These are phyloP conservation scores for Moelleriella libera DNA, from an alignment of 2,329 filamentous ascomycete genomes.

Conservation along the genomic window DNA sequence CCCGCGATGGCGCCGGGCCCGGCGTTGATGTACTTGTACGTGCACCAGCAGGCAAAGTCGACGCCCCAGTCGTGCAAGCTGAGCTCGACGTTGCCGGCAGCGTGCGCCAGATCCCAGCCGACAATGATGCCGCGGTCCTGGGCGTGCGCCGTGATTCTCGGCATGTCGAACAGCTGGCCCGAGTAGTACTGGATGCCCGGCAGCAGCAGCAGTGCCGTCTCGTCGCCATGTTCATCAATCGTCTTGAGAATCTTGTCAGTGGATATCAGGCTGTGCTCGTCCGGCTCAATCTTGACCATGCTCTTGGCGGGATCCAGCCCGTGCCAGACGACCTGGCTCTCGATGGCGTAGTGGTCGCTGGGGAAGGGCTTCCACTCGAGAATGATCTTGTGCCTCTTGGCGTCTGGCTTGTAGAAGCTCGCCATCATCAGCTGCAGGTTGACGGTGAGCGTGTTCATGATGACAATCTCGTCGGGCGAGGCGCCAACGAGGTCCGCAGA, in stretches of 20 bases:
- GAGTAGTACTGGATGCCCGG: conserved; percentile 89
- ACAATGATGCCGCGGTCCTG: conserved; percentile 56
- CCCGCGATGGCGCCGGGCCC: conserved; percentile 73
- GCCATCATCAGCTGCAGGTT: conserved; percentile 76
- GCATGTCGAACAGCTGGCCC: conserved; percentile 76
- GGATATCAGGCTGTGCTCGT: conserved; percentile 43
- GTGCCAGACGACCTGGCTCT: conserved; percentile 66
- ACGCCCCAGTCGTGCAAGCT: conserved; percentile 77
- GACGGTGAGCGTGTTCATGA: conserved; percentile 77
- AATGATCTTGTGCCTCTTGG: conserved; percentile 59
- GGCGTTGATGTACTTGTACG: conserved; percentile 86
- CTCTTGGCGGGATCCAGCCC: conserved; percentile 49
- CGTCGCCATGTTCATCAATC: conserved; percentile 61
- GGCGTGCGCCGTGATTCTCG: conserved; percentile 64
- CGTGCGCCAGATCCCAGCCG: conserved; percentile 83
- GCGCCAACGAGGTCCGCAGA: conserved; percentile 67
- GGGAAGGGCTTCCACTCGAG: conserved; percentile 87
- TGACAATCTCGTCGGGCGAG: conserved; percentile 56
- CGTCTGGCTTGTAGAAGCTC: conserved; percentile 64
- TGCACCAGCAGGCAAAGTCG: conserved; percentile 87
- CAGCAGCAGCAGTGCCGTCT: conserved; percentile 63
- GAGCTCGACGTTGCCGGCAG: conserved; percentile 70
- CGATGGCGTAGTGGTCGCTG: conserved; percentile 73
- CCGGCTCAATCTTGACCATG: conserved; percentile 61
- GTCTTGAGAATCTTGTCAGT: conserved; percentile 57